Percentiles rank a stretch among this genome's conserved stretches.
These are phyloP conservation scores for Suhomyces anneliseae DNA, from an alignment of 1,139 yeast genomes.

Conservation along the genomic window DNA sequence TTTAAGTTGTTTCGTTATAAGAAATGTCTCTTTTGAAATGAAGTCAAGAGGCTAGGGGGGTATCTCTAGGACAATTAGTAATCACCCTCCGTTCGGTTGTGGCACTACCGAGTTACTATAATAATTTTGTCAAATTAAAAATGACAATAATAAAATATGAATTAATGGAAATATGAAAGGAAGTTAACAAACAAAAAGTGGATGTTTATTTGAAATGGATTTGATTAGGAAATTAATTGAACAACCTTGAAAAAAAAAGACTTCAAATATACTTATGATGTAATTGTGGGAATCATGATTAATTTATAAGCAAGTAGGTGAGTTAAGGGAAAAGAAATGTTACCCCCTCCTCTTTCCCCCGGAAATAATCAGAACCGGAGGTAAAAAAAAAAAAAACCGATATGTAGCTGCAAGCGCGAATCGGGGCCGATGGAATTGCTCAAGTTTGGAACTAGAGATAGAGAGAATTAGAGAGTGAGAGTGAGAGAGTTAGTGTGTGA, in stretches of 20 bases:
- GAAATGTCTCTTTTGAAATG: background rate
- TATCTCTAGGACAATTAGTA: constrained; percentile 4
- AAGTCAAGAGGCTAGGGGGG: background rate
- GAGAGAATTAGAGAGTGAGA: too few species aligned
- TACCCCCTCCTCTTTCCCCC: constrained; percentile 5
- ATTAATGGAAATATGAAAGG: too few species aligned
- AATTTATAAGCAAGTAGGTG: constrained; percentile 4
- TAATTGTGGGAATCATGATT: constrained; percentile 1
- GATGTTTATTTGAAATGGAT: too few species aligned
- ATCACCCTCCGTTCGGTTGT: constrained; percentile 1
- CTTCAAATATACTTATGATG: background rate
- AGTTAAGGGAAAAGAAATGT: constrained; percentile 4
- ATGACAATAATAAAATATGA: too few species aligned
- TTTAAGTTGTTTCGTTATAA: background rate
- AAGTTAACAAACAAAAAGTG: too few species aligned
- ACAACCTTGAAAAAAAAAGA: too few species aligned
- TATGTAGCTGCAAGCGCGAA: background rate
- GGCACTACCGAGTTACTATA: constrained; percentile 3
- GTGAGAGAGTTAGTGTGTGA: too few species aligned
- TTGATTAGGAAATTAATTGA: background rate
- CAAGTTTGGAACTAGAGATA: too few species aligned
- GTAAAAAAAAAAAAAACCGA: background rate
- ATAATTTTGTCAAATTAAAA: too few species aligned
- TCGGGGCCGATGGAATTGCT: background rate
- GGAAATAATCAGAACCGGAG: background rate